Percentiles rank a stretch among this genome's conserved stretches.
Evolutionary conservation across 2,329 filamentous ascomycete genomes (phyloP).

Genomic region (Calonectria hongkongensis): DNA sequence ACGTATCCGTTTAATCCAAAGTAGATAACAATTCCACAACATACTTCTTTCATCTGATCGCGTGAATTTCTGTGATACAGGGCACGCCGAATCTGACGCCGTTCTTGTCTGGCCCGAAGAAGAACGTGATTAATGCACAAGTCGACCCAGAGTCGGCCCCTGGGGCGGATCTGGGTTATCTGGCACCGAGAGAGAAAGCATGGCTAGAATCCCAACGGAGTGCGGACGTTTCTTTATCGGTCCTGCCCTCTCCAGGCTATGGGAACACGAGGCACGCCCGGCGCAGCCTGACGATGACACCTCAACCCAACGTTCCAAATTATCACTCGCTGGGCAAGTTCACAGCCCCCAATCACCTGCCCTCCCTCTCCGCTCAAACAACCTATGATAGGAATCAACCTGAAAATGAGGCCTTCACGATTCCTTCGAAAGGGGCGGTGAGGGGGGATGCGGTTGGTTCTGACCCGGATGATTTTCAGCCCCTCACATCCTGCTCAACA

Average conservation of each 20-base stretch:
- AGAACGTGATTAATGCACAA: background rate
- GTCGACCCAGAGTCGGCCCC: background rate
- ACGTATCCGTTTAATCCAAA: no score
- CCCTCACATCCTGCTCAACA: conserved; percentile 29
- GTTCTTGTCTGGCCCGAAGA: no score
- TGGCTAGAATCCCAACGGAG: background rate
- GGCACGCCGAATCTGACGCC: background rate
- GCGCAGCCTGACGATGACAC: conserved; percentile 1
- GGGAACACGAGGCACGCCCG: background rate
- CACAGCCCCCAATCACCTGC: background rate
- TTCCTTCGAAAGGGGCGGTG: conserved; percentile 8
- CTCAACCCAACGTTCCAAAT: background rate
- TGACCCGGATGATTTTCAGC: background rate
- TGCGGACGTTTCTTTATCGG: background rate
- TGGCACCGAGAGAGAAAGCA: background rate
- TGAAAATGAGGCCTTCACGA: conserved; percentile 19
- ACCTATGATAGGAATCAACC: conserved; percentile 1
- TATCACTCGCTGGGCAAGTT: background rate
- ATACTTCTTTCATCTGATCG: background rate
- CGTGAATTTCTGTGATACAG: background rate
- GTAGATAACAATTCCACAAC: background rate
- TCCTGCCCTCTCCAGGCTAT: background rate
- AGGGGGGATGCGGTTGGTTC: background rate
- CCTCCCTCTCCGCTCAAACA: background rate
- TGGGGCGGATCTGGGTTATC: background rate